Evolutionary conservation across 2,329 filamentous ascomycete species (phyloP), one percentile per base, ranked within the genome.

Genomic region (Peltaster fructicola): DNA sequence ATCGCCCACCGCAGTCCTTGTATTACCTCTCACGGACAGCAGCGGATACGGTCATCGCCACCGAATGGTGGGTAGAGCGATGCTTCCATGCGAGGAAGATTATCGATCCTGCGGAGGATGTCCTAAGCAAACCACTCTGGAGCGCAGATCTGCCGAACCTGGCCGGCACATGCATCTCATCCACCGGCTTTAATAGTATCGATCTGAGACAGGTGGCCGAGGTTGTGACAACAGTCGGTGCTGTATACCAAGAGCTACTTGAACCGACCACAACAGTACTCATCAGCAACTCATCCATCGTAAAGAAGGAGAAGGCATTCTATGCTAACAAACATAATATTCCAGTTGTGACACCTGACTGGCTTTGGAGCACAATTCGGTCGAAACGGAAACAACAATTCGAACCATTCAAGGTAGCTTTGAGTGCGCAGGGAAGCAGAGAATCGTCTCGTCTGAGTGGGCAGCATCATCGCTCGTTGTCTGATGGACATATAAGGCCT

Each of bases 1-100:
- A 41, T 47, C 31, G 38, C 24, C 26, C 20, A 27, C 35, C 46
- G 56, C 27, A 23, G 23, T 33, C 26, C 17, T 17, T 17, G 7
- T 25, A 26, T 12, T 19, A 29, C n/a, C 21, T 43, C 8, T 38
- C 44, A 14, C 30, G 30, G 7, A 30, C 45, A 8, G 38, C 45
- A 9, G 11, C 30, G n/a, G 33, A 30, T 17, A 45, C 43, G 8
- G 48, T 59, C 23, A 43, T 60, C 8, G 71, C 91, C 15, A 95
- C 82, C 7, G 82, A 92, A 44, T 90, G 88, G 62, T 98, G 85
- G 65, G 63, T 98, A 25, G 88, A 98, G 52, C 69, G 71, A 23
- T 95, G 85, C 46, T 57, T 98, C 18, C 72, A 84, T 45, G 68
- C 68, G 34, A 88, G 79, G 48, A 56, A 54, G 14, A 66, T 85